Conservation (phyloP, 1,284 basidiomycete species). For the Trametes versicolor region DNA sequence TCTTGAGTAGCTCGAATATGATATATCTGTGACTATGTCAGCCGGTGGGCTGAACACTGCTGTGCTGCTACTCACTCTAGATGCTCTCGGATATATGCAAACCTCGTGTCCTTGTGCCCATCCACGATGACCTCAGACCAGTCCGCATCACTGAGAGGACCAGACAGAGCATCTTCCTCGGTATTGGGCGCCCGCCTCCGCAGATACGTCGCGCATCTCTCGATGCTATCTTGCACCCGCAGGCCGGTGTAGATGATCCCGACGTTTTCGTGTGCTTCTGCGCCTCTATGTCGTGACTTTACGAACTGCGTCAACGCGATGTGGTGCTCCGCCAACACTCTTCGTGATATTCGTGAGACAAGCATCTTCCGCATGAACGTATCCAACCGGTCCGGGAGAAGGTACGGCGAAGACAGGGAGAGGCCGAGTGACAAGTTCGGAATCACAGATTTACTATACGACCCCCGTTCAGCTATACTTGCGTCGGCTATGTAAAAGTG, state of each 20-base stretch:
- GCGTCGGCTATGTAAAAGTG: no score
- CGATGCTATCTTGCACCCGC: conserved; percentile 75
- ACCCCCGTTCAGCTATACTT: not conserved
- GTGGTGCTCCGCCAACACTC: conserved; percentile 92
- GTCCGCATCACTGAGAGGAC: conserved; percentile 36
- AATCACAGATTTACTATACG: conserved; percentile 73
- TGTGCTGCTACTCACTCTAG: conserved; percentile 69
- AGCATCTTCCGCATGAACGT: conserved; percentile 93
- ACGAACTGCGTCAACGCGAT: conserved; percentile 80
- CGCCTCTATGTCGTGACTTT: conserved; percentile 46
- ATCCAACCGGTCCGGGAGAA: conserved; percentile 83
- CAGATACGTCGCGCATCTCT: conserved; percentile 72
- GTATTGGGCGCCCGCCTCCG: conserved; percentile 57
- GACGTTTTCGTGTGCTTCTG: conserved; percentile 67
- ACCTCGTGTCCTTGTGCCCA: conserved; percentile 77
- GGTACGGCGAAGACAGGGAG: conserved; percentile 80
- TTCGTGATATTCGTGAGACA: conserved; percentile 87
- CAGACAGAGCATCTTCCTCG: conserved; percentile 51
- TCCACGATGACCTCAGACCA: conserved; percentile 80
- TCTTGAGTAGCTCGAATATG: conserved; percentile 89
- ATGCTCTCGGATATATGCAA: conserved; percentile 91
- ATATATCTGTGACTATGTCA: conserved; percentile 70
- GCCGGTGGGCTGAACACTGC: not conserved
- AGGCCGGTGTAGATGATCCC: conserved; percentile 89
- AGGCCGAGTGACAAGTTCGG: conserved; percentile 81